Base-by-base conservation (phyloP, 2,329 filamentous ascomycete genomes). In the Ceratocystis papillata region DNA sequence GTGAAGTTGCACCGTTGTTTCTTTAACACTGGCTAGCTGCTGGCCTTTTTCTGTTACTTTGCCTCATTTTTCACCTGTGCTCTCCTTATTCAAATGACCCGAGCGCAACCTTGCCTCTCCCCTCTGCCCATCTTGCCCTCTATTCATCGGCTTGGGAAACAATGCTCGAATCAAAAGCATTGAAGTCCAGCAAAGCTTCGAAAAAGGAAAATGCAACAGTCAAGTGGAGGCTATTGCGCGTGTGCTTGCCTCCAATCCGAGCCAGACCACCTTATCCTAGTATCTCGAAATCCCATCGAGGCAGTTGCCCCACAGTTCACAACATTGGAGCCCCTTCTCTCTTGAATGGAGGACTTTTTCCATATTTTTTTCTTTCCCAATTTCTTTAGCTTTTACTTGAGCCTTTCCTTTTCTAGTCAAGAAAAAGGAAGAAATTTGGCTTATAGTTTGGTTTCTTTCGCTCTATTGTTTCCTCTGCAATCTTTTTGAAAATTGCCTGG, bases 191-290 rank as follows among this genome's bases (percentile, higher is more conserved):
- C 20, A 53, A 25, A 28, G 53, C 53, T 33, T 37, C 8, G 2
- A 17, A 59, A 59, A 37, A 33, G 53, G 28, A 59, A 37, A 59
- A 25, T 33, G 53, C 28, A 33, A 28, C 28, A 59, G 25, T 25
- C 53, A 59, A 33, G 25, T 33, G 53, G 53, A 59, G 25, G 28
- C 28, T 41, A 41, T 12, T 41, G 37, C 3, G 8, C 0, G 10
- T 41, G 25, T 33, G 53, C 15, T 22, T 55, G 25, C 17, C 28
- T n/a, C 25, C 28, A 30, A 59, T 17, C 6, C 25, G 25, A 59
- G 53, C 28, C 53, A 59, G 48, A 30, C 28, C 53, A 59, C 53
- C 25, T 33, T n/a, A 57, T 57, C 53, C 53, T 28, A 57, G 25
- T 22, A 57, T n/a, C 15, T 30, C 53, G 30, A 30, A 15, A 59